These are phyloP conservation scores for Hypoxylon sp. DNA, from an alignment of 2,329 filamentous ascomycete genomes.

Conservation along the genomic window DNA sequence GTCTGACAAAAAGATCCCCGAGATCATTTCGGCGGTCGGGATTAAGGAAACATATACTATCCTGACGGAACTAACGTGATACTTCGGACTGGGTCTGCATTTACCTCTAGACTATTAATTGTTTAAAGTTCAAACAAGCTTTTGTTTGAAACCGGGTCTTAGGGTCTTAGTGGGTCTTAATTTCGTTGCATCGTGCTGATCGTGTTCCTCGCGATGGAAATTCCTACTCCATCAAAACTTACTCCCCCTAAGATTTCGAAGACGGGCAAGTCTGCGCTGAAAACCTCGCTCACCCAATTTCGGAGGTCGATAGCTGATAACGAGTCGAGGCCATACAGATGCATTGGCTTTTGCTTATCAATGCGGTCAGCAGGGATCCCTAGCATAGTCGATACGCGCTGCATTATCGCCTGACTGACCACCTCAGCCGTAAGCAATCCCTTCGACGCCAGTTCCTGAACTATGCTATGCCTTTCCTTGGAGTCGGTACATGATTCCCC, in stretches of 20 bases:
- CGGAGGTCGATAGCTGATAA: constrained; percentile 20
- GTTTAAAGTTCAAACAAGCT: no score
- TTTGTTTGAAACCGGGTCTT: no score
- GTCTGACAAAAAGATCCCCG: no score
- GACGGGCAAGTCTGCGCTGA: constrained; percentile 16
- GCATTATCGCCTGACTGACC: not conserved
- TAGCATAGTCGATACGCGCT: constrained; percentile 3
- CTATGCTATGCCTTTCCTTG: not conserved
- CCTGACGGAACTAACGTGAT: no score
- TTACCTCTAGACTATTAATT: no score
- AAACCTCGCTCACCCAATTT: constrained; percentile 19
- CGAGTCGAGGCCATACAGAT: constrained; percentile 15
- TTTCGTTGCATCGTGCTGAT: no score
- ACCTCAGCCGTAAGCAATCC: not conserved
- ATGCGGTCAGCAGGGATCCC: constrained; percentile 4
- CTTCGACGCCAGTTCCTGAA: not conserved
- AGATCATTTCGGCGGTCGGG: no score
- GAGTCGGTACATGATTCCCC: not conserved
- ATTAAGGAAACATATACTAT: no score
- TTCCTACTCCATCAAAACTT: not conserved
- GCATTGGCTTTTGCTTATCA: constrained; percentile 14
- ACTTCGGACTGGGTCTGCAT: no score
- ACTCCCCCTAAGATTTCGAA: constrained; percentile 20
- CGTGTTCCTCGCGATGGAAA: no score
- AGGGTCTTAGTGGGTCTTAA: no score